Base-by-base conservation (phyloP, 306 rosid genomes). In the Gleditsia sinensis region DNA sequence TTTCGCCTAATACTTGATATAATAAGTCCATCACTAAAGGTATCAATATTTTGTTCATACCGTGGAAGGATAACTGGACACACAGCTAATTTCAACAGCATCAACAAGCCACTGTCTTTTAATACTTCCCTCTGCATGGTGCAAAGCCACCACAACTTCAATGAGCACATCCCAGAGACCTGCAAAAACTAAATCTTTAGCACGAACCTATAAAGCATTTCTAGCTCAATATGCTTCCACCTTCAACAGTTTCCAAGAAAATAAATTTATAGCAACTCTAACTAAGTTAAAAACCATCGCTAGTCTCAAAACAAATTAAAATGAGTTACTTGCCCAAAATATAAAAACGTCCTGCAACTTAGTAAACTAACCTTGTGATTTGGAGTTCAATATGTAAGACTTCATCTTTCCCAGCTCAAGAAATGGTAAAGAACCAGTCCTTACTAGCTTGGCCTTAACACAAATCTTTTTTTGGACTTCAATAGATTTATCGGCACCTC, bases 21-120 rank as follows among this genome's bases (percentile, higher is more conserved):
- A 58, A 61, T 27, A 56, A 50, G 34, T 32, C 57, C 49, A 60
- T 74, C 20, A 69, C 10, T 17, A 0, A 74, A 75, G 25, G 19
- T 28, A 70, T 76, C 32, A 72, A 55, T 36, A 39, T 16, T n/a
- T 39, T 11, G 56, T 69, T 67, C 91, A 34, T 90, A 94, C 98
- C 91, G 84, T 88, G 63, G 96, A 91, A 45, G 97, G 98, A 83
- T 85, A 83, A 63, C 78, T 72, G 25, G 97, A 88, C 17, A 94
- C 82, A 7, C 98, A 91, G 84, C 97, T 91, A 81, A 86, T 85
- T 87, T 90, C 97, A n/a, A 84, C 84, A 25, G 93, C 90, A 72
- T 90, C 96, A 78, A 87, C 77, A 67, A 91, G 87, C 98, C 98
- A 94, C 82, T 81, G 95, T 75, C 88, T 83, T 78, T 80, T 89